These are phyloP conservation scores for Balakata baccata DNA, from an alignment of 345 rosid genomes.

Conservation along the genomic window DNA sequence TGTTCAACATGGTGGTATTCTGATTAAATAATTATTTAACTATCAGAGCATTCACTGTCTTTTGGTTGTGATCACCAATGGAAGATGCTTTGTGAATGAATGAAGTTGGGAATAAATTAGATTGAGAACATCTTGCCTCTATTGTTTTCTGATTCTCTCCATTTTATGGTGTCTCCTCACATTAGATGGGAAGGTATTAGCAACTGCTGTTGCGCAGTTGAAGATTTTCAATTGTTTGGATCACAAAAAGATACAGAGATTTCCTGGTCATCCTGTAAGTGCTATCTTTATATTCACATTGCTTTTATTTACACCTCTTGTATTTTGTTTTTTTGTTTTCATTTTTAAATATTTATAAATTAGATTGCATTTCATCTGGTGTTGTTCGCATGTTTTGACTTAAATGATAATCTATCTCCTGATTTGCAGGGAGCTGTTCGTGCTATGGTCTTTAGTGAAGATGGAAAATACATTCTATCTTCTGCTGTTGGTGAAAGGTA, in stretches of 20 bases:
- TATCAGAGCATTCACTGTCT: background rate
- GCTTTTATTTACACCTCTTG: background rate
- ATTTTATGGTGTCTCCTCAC: slow-evolving; percentile 8
- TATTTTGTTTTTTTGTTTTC: background rate
- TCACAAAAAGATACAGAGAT: slow-evolving; percentile 79
- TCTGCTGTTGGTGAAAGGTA: slow-evolving; percentile 78
- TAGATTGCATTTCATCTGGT: slow-evolving; percentile 6
- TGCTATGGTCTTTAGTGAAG: slow-evolving; percentile 66
- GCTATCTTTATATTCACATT: background rate
- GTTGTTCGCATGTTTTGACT: slow-evolving; percentile 7
- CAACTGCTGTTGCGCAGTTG: slow-evolving; percentile 59
- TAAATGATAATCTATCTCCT: slow-evolving; percentile 15
- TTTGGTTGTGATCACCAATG: background rate
- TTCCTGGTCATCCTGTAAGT: slow-evolving; percentile 73
- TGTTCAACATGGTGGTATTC: background rate
- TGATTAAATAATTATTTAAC: background rate
- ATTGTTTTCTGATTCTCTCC: slow-evolving; percentile 17
- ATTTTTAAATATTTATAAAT: background rate
- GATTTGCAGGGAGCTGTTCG: slow-evolving; percentile 66
- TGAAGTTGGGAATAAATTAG: background rate
- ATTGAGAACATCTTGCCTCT: background rate
- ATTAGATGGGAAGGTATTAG: slow-evolving; percentile 60
- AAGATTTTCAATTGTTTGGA: slow-evolving; percentile 51
- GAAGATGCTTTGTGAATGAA: background rate
- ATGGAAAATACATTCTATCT: slow-evolving; percentile 75